Base-by-base conservation (phyloP, 2,329 filamentous ascomycete species). In the Microdochium trichocladiopsis region DNA sequence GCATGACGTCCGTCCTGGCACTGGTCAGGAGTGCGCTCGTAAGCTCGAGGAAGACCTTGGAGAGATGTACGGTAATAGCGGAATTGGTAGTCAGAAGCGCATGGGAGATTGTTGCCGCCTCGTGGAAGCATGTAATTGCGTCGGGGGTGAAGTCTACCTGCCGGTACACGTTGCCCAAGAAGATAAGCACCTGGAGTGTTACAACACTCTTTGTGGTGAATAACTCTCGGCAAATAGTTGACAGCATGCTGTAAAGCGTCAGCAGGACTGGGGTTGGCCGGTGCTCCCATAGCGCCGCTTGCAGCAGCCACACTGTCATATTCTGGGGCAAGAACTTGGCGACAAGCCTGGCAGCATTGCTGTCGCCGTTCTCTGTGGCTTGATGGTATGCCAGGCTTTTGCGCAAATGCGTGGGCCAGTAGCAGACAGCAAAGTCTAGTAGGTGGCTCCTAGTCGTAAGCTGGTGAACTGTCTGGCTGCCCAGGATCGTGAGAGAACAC, bases 221-320 rank as follows among this genome's bases (percentile, higher is more conserved):
- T 6, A 66, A 54, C 6, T 64, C 60, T 23, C 62, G 63, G 50
- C 61, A 68, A 24, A 71, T 48, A 31, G 58, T 60, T 11, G 61
- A 65, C 23, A 66, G 54, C 4, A 58, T 60, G 3, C 57, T 60
- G 45, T 66, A 59, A 51, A 62, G 60, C 2, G 56, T 52, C 16
- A 68, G 33, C 43, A 67, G 56, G 4, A 61, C 56, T 1, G 69
- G 69, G 2, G 61, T 64, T 2, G 66, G 56, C 16, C 59, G 56
- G 48, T 62, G 62, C 23, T 53, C 50, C 58, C 58, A 61, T 12
- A 59, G 43, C 5, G 50, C 52, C 14, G 25, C 51, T 18, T 60
- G 55, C 10, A 60, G 53, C 2, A 58, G 52, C 12, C 52, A 21
- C 9, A 51, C 52, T 1, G 53, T 52, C 1, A 50, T 43, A 4